A percentile compares a stretch with the other conserved stretches of the same genome.
phyloP scores from a whole-genome alignment of 1,284 basidiomycete species.

The Sanguinoderma infundibulare region DNA sequence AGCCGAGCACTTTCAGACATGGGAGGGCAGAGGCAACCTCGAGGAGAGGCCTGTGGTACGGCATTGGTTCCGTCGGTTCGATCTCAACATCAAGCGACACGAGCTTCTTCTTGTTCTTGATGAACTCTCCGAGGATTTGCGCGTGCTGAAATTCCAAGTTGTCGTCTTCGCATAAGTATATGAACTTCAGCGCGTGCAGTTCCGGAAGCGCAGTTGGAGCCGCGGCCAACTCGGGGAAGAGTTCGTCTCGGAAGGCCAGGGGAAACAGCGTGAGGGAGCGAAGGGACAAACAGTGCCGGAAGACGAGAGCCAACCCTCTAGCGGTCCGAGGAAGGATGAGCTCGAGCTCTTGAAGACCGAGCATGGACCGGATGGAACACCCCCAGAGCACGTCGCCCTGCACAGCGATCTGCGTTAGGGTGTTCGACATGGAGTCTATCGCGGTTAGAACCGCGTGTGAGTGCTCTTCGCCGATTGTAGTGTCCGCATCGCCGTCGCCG shows the following conservation, averaged over 20 bases:
- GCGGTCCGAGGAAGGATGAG: background rate
- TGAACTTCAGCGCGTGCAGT: background rate
- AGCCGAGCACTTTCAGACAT: background rate
- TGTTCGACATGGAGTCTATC: background rate
- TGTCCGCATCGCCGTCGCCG: background rate
- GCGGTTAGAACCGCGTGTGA: background rate
- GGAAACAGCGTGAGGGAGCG: background rate
- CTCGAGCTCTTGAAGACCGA: constrained; percentile 1
- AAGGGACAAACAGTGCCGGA: background rate
- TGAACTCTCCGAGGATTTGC: background rate
- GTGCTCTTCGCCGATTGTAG: background rate
- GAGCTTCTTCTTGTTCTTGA: background rate
- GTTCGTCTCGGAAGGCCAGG: background rate
- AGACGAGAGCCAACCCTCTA: background rate
- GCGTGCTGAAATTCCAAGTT: background rate
- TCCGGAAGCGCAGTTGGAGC: background rate
- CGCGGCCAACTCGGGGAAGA: background rate
- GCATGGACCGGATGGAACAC: background rate
- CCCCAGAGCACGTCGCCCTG: background rate
- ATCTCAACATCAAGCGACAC: background rate
- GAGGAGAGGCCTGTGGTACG: too few relatives aligned
- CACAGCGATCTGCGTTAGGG: background rate
- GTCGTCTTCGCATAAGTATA: background rate
- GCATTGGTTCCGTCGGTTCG: background rate
- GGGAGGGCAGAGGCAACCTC: background rate